Evolutionary conservation across 1,284 basidiomycete species (phyloP), one percentile per base, ranked within the genome.

Genomic region (Abortiporus biennis): DNA sequence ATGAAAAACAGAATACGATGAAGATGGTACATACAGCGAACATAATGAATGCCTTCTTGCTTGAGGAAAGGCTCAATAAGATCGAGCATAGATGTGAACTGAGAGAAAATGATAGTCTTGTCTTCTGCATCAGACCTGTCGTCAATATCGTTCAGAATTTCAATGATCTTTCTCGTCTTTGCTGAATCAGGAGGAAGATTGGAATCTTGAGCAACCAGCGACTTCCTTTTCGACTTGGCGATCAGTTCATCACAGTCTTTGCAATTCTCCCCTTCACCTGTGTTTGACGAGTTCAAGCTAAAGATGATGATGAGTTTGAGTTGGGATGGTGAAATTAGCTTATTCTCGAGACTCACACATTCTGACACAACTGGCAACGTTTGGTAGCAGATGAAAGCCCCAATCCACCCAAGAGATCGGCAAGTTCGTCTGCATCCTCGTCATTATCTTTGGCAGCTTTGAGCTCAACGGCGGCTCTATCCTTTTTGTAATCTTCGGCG

Each of bases 51-150:
- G 0, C 76, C 76, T 4, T 75, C 68, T 2, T 74, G 69, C 17
- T 67, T 65, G 55, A 98, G 67, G 65, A 94, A 94, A 0, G 84
- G 85, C 62, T 93, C 81, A 36, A 97, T 71, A 42, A 97, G 58
- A 61, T 94, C 80, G 43, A 98, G 67, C 80, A 97, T 94, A 9
- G 76, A 78, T 0, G 94, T 96, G 59, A 97, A 98, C 56, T 94
- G 85, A 1, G 80, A 85, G 57, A 89, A 89, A 20, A 89, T 77
- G 51, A 98, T 98, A 0, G 93, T 94, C 72, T 97, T 98, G 59
- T 96, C 84, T 44, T 68, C 66, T 4, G 73, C 67, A 0, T 71
- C 66, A 2, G 77, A 75, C n/a, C 78, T 68, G 25, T 73, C 66
- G 9, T 84, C 77, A 42, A 94, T 79, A 3, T 80, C 71, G 9